Evolutionary conservation across 2,329 filamentous ascomycete genomes (phyloP).

Genomic region (Fusarium buxicola): DNA sequence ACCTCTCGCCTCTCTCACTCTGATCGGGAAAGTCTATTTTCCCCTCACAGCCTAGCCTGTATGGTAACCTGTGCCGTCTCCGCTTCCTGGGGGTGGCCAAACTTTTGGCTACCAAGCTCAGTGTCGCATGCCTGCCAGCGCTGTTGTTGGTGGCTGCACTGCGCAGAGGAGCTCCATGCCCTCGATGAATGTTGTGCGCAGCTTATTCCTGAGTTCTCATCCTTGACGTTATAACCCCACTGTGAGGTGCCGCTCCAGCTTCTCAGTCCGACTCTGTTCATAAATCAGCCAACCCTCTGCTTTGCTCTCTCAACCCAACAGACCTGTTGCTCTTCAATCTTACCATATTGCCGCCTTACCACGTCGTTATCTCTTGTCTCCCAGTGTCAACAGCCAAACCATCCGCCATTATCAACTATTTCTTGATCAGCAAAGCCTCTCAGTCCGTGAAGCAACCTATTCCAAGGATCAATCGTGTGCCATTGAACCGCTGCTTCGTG

Average conservation of each 20-base stretch:
- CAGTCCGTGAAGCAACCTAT: not conserved
- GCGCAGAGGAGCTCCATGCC: constrained; percentile 21
- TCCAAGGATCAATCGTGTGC: constrained; percentile 8
- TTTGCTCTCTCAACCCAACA: not conserved
- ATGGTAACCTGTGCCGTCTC: constrained; percentile 22
- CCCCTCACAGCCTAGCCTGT: constrained; percentile 35
- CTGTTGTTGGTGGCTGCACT: constrained; percentile 25
- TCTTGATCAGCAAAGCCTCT: not conserved
- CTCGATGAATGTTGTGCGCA: constrained; percentile 12
- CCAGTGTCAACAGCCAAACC: not conserved
- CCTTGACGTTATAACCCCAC: constrained; percentile 10
- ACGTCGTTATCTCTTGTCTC: not conserved
- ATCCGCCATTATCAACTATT: not conserved
- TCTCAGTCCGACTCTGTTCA: constrained; percentile 6
- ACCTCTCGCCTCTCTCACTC: constrained; percentile 30
- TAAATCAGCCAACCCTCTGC: constrained; percentile 25
- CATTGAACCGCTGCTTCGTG: constrained; percentile 6
- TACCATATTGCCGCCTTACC: not conserved
- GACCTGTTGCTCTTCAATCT: not conserved
- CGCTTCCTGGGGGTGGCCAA: constrained; percentile 25
- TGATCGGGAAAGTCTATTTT: constrained; percentile 44
- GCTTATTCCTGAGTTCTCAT: constrained; percentile 10
- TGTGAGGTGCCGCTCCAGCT: constrained; percentile 6
- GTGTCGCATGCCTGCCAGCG: constrained; percentile 13
- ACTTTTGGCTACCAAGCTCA: constrained; percentile 17